Percentiles rank a stretch among this genome's conserved stretches.
Evolutionary conservation across 1,284 basidiomycete genomes (phyloP).

Genomic region (Cystobasidiaceae sp.): DNA sequence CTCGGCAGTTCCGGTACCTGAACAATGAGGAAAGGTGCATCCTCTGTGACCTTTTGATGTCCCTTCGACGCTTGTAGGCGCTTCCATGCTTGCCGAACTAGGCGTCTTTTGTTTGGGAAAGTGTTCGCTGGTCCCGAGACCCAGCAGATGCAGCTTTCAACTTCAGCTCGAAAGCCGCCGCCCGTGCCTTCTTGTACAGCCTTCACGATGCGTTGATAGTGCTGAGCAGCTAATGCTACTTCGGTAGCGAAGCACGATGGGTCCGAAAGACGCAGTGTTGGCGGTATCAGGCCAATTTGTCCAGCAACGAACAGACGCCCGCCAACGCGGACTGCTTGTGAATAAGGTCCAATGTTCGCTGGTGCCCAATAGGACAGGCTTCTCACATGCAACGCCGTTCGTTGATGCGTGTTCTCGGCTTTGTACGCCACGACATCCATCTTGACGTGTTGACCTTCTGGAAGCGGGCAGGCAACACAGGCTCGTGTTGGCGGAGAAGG

Average conservation of each 20-base stretch:
- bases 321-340: constrained; percentile 78
- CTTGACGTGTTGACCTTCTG: constrained; percentile 55
- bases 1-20: constrained; percentile 69
- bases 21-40: constrained; percentile 59
- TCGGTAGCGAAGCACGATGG: constrained; percentile 59
- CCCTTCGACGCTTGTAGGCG: not conserved
- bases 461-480: constrained; percentile 74
- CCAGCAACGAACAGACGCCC: constrained; percentile 81
- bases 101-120: not conserved
- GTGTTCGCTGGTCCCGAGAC: constrained; percentile 31
- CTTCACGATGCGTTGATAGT: constrained; percentile 63
- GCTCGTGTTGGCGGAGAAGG: constrained; percentile 87
- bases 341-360: constrained; percentile 98
- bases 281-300: constrained; percentile 85
- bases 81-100: constrained; percentile 15
- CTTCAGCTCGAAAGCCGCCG: constrained; percentile 18
- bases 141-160: constrained; percentile 46
- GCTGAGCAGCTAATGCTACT: constrained; percentile 71
- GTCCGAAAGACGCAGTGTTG: constrained; percentile 62
- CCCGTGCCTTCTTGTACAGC: constrained; percentile 45
- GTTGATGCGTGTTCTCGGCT: constrained; percentile 45
- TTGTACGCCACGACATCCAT: constrained; percentile 69
- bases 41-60: not conserved
- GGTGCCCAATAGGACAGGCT: constrained; percentile 96
- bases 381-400: constrained; percentile 85